These are phyloP conservation scores for Asterophora lycoperdoides DNA, from an alignment of 768 basidiomycete species.

Conservation along the genomic window DNA sequence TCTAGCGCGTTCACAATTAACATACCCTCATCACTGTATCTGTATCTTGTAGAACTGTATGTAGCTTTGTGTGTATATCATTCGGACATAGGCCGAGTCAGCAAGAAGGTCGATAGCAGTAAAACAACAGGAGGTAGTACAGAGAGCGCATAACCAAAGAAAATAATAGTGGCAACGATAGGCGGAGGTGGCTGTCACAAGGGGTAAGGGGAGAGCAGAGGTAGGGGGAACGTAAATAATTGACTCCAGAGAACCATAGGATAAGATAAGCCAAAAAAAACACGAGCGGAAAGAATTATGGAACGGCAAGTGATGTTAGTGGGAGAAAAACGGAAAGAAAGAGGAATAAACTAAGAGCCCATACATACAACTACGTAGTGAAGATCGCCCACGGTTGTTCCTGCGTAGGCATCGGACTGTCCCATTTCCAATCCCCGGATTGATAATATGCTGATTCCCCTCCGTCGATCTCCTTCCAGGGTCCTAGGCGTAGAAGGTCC, in stretches of 20 bases:
- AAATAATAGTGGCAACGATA: slow-evolving; percentile 34
- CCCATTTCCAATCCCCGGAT: slow-evolving; percentile 67
- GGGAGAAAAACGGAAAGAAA: slow-evolving; percentile 17
- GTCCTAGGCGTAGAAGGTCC: slow-evolving; percentile 54
- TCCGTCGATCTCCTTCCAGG: slow-evolving; percentile 70
- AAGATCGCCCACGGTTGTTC: slow-evolving; percentile 76
- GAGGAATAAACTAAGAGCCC: slow-evolving; percentile 35
- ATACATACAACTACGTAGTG: slow-evolving; percentile 42
- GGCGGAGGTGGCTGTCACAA: slow-evolving; percentile 14
- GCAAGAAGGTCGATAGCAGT: slow-evolving; percentile 55
- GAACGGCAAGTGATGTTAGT: slow-evolving; percentile 16
- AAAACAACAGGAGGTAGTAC: slow-evolving; percentile 60
- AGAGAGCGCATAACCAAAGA: slow-evolving; percentile 47
- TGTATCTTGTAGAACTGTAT: not conserved
- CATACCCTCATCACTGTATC: not conserved
- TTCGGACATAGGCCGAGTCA: slow-evolving; percentile 10
- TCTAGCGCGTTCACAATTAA: too few relatives aligned
- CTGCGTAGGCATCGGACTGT: slow-evolving; percentile 55
- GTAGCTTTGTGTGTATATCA: slow-evolving; percentile 2
- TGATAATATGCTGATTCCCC: slow-evolving; percentile 71
- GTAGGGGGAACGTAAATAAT: slow-evolving; percentile 26
- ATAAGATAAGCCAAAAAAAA: slow-evolving; percentile 28
- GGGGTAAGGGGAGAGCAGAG: slow-evolving; percentile 3
- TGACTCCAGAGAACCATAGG: slow-evolving; percentile 39
- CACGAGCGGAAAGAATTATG: slow-evolving; percentile 18